phyloP scores from a whole-genome alignment of 768 basidiomycete genomes.

The Boletus rubroflammeus region DNA sequence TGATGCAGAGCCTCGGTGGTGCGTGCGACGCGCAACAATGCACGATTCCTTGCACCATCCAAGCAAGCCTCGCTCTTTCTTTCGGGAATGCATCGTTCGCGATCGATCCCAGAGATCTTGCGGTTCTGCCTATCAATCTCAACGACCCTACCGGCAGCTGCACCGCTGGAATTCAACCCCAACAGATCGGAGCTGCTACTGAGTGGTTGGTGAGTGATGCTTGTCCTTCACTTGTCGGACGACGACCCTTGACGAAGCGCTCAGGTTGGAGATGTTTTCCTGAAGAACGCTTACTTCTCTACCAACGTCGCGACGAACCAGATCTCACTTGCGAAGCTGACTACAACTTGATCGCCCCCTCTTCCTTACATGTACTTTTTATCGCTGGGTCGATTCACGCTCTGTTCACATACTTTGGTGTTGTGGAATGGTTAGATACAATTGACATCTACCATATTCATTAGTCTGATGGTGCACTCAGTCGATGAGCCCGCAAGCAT shows the following conservation, averaged over 20 bases:
- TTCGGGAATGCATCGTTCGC: constrained; percentile 57
- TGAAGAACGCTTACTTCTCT: constrained; percentile 76
- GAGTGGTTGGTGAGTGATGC: constrained; percentile 62
- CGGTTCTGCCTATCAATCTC: constrained; percentile 49
- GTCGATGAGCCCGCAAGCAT: background rate
- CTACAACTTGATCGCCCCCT: constrained; percentile 22
- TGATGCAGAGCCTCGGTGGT: constrained; percentile 61
- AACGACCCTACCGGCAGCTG: constrained; percentile 60
- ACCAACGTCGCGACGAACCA: constrained; percentile 56
- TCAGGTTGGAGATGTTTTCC: constrained; percentile 64
- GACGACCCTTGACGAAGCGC: background rate
- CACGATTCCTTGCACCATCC: constrained; percentile 65
- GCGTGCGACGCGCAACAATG: constrained; percentile 46
- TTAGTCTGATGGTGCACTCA: background rate
- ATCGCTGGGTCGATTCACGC: constrained; percentile 8
- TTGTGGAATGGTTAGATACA: background rate
- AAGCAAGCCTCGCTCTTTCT: constrained; percentile 47
- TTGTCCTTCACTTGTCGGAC: background rate
- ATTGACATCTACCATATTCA: background rate
- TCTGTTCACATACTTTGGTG: background rate
- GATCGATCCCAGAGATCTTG: constrained; percentile 65
- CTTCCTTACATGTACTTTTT: background rate
- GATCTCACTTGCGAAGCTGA: constrained; percentile 56
- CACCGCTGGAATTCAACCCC: constrained; percentile 64
- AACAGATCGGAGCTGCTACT: constrained; percentile 51